Conservation (phyloP, 371 early-diverging fungal genomes). For the Rhizopus sp. region DNA sequence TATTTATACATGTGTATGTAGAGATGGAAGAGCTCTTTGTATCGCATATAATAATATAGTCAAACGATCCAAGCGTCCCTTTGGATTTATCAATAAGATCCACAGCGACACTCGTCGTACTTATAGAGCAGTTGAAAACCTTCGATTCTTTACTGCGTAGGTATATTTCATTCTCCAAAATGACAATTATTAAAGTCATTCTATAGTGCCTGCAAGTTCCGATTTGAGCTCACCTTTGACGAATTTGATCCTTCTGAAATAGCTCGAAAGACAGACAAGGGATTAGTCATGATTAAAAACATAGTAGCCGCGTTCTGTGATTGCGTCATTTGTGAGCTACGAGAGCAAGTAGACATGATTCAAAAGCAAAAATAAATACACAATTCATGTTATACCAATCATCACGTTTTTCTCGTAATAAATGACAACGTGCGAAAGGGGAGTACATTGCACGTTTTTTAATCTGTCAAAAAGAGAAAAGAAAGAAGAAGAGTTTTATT, state of each 20-base stretch:
- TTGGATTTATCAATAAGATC: constrained; percentile 62
- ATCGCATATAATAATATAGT: constrained; percentile 59
- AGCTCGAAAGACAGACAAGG: constrained; percentile 54
- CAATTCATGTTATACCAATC: no score
- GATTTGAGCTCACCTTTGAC: constrained; percentile 55
- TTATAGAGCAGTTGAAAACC: constrained; percentile 64
- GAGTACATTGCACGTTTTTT: no score
- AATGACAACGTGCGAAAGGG: no score
- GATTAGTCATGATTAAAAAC: constrained; percentile 34
- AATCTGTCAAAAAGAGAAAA: no score
- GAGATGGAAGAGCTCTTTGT: constrained; percentile 60
- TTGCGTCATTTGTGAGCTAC: constrained; percentile 34
- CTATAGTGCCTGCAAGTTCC: constrained; percentile 61
- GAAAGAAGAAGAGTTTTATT: no score
- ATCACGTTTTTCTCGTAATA: no score
- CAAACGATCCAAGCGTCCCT: constrained; percentile 59
- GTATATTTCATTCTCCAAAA: constrained; percentile 13
- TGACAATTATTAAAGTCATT: neutral
- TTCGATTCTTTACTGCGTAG: constrained; percentile 66
- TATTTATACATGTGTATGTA: constrained; percentile 15
- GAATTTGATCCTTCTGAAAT: constrained; percentile 60
- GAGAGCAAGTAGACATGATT: constrained; percentile 24
- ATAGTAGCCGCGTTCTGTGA: constrained; percentile 29
- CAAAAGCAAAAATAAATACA: constrained; percentile 3
- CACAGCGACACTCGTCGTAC: constrained; percentile 63